A percentile compares a stretch with the other conserved stretches of the same genome.
phyloP scores from a whole-genome alignment of 805 yeast genomes.

The Yarrowia sp. region DNA sequence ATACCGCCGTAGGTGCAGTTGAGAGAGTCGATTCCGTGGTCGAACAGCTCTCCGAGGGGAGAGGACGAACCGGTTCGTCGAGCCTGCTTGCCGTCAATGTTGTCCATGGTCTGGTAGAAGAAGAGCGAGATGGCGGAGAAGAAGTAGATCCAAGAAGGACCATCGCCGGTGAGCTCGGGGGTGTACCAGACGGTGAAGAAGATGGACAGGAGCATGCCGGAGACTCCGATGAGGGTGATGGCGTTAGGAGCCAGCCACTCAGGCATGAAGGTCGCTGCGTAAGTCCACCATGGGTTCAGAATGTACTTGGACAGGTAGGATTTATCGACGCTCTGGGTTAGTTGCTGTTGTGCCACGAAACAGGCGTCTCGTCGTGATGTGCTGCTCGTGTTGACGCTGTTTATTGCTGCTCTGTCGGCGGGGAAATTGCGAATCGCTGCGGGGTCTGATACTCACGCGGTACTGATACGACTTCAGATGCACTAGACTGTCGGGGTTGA shows the following conservation, averaged over 20 bases:
- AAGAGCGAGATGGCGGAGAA: slow-evolving; percentile 79
- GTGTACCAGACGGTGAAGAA: slow-evolving; percentile 64
- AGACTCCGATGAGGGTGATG: slow-evolving; percentile 77
- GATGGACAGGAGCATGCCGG: slow-evolving; percentile 64
- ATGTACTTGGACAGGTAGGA: slow-evolving; percentile 74
- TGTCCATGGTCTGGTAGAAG: slow-evolving; percentile 94
- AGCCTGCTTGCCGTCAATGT: slow-evolving; percentile 96
- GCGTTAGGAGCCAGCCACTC: slow-evolving; percentile 91
- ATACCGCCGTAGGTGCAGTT: slow-evolving; percentile 79
- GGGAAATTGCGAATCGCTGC: too few relatives aligned
- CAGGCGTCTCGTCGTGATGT: too few relatives aligned
- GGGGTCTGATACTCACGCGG: slow-evolving; percentile 30
- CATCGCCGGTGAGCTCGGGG: slow-evolving; percentile 58
- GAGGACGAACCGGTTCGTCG: slow-evolving; percentile 91
- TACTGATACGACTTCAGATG: slow-evolving; percentile 35
- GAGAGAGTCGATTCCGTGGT: slow-evolving; percentile 75
- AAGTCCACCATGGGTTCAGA: slow-evolving; percentile 82
- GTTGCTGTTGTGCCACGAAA: too few relatives aligned
- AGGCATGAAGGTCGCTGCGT: slow-evolving; percentile 78
- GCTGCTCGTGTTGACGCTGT: too few relatives aligned
- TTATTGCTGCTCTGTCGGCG: too few relatives aligned
- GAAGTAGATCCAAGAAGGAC: slow-evolving; percentile 76
- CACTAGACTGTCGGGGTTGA: slow-evolving; percentile 32
- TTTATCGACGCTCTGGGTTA: slow-evolving; percentile 59
- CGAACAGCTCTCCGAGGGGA: slow-evolving; percentile 93